These are phyloP conservation scores for Aspergillus sp. DNA, from an alignment of 2,329 filamentous ascomycete genomes.

Conservation along the genomic window DNA sequence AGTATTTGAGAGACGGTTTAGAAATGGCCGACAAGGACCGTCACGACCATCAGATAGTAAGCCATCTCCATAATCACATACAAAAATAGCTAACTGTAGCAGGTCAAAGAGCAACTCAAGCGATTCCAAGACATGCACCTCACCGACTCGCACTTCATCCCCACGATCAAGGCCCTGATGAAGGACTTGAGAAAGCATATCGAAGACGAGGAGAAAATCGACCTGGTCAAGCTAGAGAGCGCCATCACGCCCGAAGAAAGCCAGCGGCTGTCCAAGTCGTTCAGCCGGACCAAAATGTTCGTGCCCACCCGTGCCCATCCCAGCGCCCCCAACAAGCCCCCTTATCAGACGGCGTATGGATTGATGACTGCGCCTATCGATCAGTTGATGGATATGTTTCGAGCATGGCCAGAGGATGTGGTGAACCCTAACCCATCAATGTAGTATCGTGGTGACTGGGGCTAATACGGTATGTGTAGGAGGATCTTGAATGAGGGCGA, in stretches of 20 bases:
- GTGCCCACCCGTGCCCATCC: constrained; percentile 51
- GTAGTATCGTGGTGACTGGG: constrained; percentile 1
- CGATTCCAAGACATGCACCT: constrained; percentile 45
- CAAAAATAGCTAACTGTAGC: constrained; percentile 4
- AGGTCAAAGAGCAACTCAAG: constrained; percentile 51
- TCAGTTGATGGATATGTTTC: constrained; percentile 50
- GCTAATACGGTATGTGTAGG: too few relatives aligned
- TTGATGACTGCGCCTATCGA: constrained; percentile 55
- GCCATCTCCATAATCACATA: background rate
- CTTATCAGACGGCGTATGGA: constrained; percentile 53
- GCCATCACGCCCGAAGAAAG: constrained; percentile 33
- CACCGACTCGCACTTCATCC: constrained; percentile 38
- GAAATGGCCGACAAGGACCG: constrained; percentile 46
- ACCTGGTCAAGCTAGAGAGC: constrained; percentile 47
- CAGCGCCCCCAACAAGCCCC: constrained; percentile 47
- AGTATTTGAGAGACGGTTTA: constrained; percentile 40
- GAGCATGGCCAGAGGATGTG: constrained; percentile 45
- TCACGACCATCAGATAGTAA: constrained; percentile 42
- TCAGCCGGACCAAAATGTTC: constrained; percentile 51
- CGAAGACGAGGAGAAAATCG: constrained; percentile 46
- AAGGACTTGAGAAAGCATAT: constrained; percentile 43
- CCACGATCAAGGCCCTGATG: constrained; percentile 43
- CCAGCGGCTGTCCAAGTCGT: constrained; percentile 37
- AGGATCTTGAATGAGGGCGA: too few relatives aligned
- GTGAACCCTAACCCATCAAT: constrained; percentile 1